These are phyloP conservation scores for Hyphodiscus hymeniophilus DNA, from an alignment of 495 filamentous ascomycete genomes.

Conservation along the genomic window DNA sequence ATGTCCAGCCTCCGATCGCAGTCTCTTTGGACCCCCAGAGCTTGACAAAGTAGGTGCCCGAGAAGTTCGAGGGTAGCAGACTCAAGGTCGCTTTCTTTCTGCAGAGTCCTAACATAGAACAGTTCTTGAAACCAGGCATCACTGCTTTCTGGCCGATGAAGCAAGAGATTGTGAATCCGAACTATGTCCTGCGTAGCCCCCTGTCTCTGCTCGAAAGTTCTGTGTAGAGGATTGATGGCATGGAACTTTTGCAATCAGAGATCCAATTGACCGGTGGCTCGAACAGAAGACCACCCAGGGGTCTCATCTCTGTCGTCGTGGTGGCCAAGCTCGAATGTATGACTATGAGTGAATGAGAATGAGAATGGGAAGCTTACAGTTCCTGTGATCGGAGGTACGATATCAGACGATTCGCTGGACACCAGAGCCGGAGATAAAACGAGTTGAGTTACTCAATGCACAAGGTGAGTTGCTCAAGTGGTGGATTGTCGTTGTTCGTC, in stretches of 20 bases:
- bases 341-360: not conserved
- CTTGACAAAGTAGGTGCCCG: slow-evolving; percentile 13
- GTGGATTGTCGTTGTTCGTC: slow-evolving; percentile 2
- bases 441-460: not conserved
- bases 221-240: not conserved
- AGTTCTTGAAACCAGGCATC: slow-evolving; percentile 10
- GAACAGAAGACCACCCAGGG: not conserved
- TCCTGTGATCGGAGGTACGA: not conserved
- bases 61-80: slow-evolving; percentile 2
- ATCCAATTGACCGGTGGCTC: slow-evolving; percentile 10
- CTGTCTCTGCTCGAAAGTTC: slow-evolving; percentile 5
- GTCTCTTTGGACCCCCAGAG: slow-evolving; percentile 10
- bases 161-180: no score
- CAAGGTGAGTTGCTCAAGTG: not conserved
- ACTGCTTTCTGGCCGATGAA: not conserved
- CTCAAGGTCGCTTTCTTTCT: not conserved
- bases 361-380: slow-evolving; percentile 4
- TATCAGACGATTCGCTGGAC: not conserved
- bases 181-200: no score
- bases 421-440: not conserved
- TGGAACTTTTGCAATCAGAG: not conserved
- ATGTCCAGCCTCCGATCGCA: slow-evolving; percentile 4
- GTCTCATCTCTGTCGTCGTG: no score
- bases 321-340: no score
- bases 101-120: slow-evolving; percentile 6